Base-by-base conservation (phyloP, 441 rosid species). In the Gossypium schwendimanii region DNA sequence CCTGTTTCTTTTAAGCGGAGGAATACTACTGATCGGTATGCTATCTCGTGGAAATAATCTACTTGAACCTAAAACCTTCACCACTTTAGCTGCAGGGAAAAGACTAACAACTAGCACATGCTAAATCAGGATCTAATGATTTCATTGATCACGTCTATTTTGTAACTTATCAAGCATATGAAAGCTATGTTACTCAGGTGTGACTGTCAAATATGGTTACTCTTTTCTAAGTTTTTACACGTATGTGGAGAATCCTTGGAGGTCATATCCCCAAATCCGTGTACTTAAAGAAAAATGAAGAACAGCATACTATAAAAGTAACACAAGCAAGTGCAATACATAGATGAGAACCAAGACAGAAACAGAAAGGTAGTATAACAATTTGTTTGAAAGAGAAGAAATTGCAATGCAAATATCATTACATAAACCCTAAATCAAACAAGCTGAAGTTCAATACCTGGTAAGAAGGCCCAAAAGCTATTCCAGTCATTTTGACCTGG, bases 401-500 rank as follows among this genome's bases (percentile, higher is more conserved):
- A 62, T 28, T 3, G 14, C 11, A 10, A 17, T 0, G 3, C 58
- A 28, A 1, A 15, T 14, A 4, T 2, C 18, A 49, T 26, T 36
- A 63, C 11, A 33, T 31, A 53, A 52, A 69, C 18, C 24, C 26
- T 33, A 23, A 74, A 74, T 14, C 28, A 10, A n/a, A 65, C 57
- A 77, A 69, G 67, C 36, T 2, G 58, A 57, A 17, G 55, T 31
- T 58, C 12, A 67, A 65, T 84, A 94, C 99, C 97, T 89, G 92
- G 82, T 88, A 87, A 36, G 97, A 68, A 65, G 99, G 99, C 44
- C 99, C 99, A 68, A 95, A 91, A 52, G 97, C 99, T 18, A 91
- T 88, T 44, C 98, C 96, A 8, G 99, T 95, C 54, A 86, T 75
- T 86, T 95, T 95, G 73, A 57, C 84, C 76, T 87, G 93, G 77